phyloP scores from a whole-genome alignment of 768 basidiomycete species.

The Hortiboletus flavorubellus region DNA sequence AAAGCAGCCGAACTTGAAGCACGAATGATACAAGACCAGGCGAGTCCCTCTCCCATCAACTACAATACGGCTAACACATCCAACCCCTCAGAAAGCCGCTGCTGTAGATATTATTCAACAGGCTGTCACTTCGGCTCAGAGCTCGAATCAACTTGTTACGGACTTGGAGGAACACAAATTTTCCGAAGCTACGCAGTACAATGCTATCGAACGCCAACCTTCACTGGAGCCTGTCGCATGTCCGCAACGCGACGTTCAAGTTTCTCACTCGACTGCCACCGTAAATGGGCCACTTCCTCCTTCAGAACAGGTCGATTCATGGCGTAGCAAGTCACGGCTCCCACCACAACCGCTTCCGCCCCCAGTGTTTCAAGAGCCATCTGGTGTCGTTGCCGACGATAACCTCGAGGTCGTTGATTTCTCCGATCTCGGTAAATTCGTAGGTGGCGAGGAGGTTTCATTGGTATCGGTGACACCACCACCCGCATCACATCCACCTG shows the following conservation, averaged over 20 bases:
- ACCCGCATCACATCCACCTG: constrained; percentile 18
- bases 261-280: constrained; percentile 2
- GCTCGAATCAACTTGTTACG: neutral
- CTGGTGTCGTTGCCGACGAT: constrained; percentile 50
- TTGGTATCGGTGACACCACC: constrained; percentile 9
- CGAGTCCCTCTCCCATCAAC: constrained; percentile 6
- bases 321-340: constrained; percentile 51
- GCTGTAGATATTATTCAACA: constrained; percentile 46
- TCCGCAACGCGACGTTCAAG: constrained; percentile 16
- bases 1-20: constrained; percentile 79
- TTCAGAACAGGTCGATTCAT: constrained; percentile 51
- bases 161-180: constrained; percentile 5
- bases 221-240: constrained; percentile 32
- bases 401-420: constrained; percentile 81
- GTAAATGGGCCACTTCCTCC: constrained; percentile 28
- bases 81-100: constrained; percentile 32
- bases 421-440: constrained; percentile 68
- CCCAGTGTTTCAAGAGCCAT: constrained; percentile 30
- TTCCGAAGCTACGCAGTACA: constrained; percentile 3
- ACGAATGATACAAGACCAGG: constrained; percentile 45
- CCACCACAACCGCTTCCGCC: constrained; percentile 29
- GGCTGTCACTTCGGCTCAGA: constrained; percentile 34
- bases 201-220: constrained; percentile 31
- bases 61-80: constrained; percentile 8
- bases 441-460: constrained; percentile 38